Percentiles rank a stretch among this genome's conserved stretches.
phyloP scores from a whole-genome alignment of 2,329 filamentous ascomycete species.

The Epichloe baconii region DNA sequence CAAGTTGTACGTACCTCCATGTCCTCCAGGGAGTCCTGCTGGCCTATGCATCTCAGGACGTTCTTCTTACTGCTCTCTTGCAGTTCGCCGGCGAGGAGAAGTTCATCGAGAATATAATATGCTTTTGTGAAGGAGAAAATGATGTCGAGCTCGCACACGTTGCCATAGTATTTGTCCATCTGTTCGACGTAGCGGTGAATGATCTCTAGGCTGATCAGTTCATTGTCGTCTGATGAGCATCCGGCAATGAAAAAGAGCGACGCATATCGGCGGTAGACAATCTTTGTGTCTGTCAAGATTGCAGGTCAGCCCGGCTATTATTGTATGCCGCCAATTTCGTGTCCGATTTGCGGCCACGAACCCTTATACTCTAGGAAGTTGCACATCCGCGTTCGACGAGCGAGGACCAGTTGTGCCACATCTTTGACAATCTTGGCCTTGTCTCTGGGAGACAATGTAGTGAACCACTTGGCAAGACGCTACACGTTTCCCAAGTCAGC shows the following conservation, averaged over 20 bases:
- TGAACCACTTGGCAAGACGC: conserved; percentile 99
- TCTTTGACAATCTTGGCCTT: conserved; percentile 99
- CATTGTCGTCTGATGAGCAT: conserved; percentile 93
- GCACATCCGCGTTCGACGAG: conserved; percentile 95
- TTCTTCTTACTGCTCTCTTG: conserved; percentile 99
- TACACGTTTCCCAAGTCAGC: conserved; percentile 24
- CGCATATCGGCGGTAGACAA: conserved; percentile 96
- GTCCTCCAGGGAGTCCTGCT: conserved; percentile 95
- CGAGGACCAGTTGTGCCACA: conserved; percentile 93
- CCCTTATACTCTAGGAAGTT: conserved; percentile 99
- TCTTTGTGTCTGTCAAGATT: conserved; percentile 66
- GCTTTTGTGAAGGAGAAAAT: conserved; percentile 99
- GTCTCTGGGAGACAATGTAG: conserved; percentile 89
- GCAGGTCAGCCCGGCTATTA: background rate
- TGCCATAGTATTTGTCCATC: conserved; percentile 99
- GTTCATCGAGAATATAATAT: conserved; percentile 96
- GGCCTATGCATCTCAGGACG: conserved; percentile 85
- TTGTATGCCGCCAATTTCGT: background rate
- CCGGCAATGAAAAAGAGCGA: conserved; percentile 99
- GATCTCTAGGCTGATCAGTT: conserved; percentile 94
- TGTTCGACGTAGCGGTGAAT: conserved; percentile 99
- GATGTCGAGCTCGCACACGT: conserved; percentile 98
- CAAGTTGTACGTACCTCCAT: conserved; percentile 72
- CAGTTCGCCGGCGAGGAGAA: conserved; percentile 87
- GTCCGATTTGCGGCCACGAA: conserved; percentile 21